phyloP scores from a whole-genome alignment of 805 yeast genomes.

The Dipodascus albidus region DNA sequence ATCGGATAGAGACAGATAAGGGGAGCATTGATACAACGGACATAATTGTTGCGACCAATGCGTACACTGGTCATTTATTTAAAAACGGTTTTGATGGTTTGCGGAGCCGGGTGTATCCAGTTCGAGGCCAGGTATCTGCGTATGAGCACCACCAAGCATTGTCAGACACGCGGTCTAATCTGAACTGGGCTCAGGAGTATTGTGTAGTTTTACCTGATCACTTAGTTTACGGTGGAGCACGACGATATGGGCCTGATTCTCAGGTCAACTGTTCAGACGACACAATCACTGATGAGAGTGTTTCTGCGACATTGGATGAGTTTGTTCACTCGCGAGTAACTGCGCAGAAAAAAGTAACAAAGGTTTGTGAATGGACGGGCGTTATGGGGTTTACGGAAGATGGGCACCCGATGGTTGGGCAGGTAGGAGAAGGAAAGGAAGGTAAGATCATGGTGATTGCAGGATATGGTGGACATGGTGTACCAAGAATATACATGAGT shows the following conservation, averaged over 20 bases:
- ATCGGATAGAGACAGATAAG: conserved; percentile 24
- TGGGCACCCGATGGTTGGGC: conserved; percentile 34
- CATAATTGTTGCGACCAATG: conserved; percentile 31
- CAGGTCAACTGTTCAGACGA: conserved; percentile 11
- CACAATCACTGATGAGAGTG: conserved; percentile 3
- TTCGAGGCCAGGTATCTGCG: conserved; percentile 20
- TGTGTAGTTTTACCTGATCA: conserved; percentile 9
- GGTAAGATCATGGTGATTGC: conserved; percentile 21
- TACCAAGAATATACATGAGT: conserved; percentile 34
- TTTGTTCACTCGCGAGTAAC: background rate
- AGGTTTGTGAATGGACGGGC: conserved; percentile 32
- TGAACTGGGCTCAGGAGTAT: conserved; percentile 13
- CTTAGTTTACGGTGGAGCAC: conserved; percentile 13
- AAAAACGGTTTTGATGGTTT: background rate
- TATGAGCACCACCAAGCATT: conserved; percentile 7
- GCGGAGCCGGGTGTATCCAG: conserved; percentile 15
- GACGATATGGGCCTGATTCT: conserved; percentile 7
- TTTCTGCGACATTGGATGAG: conserved; percentile 5
- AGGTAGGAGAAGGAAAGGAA: conserved; percentile 15
- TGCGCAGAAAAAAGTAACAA: conserved; percentile 8
- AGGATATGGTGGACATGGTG: conserved; percentile 42
- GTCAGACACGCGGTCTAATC: conserved; percentile 4
- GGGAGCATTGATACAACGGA: conserved; percentile 25
- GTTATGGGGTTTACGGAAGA: conserved; percentile 37
- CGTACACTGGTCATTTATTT: conserved; percentile 17